phyloP scores from a whole-genome alignment of 495 filamentous ascomycete species.

The Ramalina intermedia region DNA sequence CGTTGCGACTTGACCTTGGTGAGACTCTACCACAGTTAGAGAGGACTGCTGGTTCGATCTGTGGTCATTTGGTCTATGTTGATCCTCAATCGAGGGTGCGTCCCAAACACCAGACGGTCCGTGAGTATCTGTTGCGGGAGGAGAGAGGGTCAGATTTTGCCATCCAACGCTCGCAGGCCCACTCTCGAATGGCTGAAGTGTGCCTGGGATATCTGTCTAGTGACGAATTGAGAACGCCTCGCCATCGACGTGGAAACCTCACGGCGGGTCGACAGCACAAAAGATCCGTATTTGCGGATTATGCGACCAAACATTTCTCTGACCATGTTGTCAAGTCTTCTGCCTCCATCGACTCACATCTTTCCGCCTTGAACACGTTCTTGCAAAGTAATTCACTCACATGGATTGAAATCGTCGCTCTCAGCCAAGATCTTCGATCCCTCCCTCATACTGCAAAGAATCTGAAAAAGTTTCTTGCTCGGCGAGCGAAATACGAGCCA shows the following conservation, averaged over 20 bases:
- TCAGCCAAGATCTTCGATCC: conserved; percentile 11
- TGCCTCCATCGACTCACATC: not conserved
- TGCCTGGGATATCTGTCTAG: conserved; percentile 21
- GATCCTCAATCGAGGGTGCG: conserved; percentile 15
- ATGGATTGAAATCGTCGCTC: conserved; percentile 25
- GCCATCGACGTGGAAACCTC: not conserved
- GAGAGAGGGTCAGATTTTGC: conserved; percentile 16
- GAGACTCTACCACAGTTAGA: conserved; percentile 17
- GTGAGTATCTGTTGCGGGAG: conserved; percentile 16
- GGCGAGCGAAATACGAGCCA: conserved; percentile 7
- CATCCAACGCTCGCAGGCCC: conserved; percentile 10
- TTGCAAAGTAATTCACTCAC: conserved; percentile 20
- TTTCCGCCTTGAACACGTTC: conserved; percentile 15
- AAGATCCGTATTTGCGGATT: conserved; percentile 9
- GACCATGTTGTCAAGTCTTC: conserved; percentile 17
- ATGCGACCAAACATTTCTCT: conserved; percentile 20
- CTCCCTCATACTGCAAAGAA: conserved; percentile 19
- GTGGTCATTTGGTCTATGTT: conserved; percentile 23
- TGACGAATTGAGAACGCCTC: conserved; percentile 17
- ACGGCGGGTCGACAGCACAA: too few relatives aligned
- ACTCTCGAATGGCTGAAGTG: conserved; percentile 2
- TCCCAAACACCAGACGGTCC: conserved; percentile 23
- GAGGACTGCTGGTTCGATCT: conserved; percentile 16
- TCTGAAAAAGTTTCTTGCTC: conserved; percentile 15
- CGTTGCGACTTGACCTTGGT: conserved; percentile 20